Conservation (phyloP, 1,284 basidiomycete species). For the Psilocybe mexicana region DNA sequence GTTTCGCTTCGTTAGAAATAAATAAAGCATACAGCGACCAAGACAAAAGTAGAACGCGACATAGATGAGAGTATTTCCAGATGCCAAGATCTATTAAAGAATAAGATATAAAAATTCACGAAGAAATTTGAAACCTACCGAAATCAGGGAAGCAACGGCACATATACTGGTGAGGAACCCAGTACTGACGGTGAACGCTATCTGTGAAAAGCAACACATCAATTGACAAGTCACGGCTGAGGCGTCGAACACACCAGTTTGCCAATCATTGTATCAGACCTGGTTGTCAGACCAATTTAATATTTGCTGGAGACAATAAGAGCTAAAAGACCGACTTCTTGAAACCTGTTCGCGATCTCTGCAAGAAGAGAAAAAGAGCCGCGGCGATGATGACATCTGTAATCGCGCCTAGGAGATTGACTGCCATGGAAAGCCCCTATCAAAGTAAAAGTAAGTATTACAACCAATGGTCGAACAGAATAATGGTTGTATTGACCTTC, state of each 20-base stretch:
- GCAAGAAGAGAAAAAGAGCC: slow-evolving; percentile 49
- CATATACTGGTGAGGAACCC: slow-evolving; percentile 56
- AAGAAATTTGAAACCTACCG: slow-evolving; percentile 33
- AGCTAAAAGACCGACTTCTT: slow-evolving; percentile 38
- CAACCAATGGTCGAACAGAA: neutral
- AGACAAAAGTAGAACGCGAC: slow-evolving; percentile 59
- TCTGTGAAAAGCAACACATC: slow-evolving; percentile 32
- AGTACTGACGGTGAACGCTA: slow-evolving; percentile 55
- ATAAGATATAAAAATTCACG: neutral
- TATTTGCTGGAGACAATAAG: slow-evolving; percentile 1
- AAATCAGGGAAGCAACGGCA: slow-evolving; percentile 53
- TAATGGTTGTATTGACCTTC: slow-evolving; percentile 35
- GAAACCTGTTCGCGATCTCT: slow-evolving; percentile 52
- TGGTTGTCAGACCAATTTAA: slow-evolving; percentile 22
- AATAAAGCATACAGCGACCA: slow-evolving; percentile 44
- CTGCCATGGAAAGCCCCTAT: slow-evolving; percentile 54
- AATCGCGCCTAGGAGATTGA: slow-evolving; percentile 52
- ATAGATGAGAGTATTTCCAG: slow-evolving; percentile 52
- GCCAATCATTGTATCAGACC: slow-evolving; percentile 58
- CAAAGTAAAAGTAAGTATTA: slow-evolving; percentile 2
- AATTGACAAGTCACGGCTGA: neutral
- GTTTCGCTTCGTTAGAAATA: neutral
- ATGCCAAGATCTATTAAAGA: slow-evolving; percentile 42
- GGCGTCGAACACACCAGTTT: slow-evolving; percentile 39
- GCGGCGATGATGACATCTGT: slow-evolving; percentile 53